phyloP scores from a whole-genome alignment of 108 stramenopile genomes.

The Pseudonitzschia multiseries region DNA sequence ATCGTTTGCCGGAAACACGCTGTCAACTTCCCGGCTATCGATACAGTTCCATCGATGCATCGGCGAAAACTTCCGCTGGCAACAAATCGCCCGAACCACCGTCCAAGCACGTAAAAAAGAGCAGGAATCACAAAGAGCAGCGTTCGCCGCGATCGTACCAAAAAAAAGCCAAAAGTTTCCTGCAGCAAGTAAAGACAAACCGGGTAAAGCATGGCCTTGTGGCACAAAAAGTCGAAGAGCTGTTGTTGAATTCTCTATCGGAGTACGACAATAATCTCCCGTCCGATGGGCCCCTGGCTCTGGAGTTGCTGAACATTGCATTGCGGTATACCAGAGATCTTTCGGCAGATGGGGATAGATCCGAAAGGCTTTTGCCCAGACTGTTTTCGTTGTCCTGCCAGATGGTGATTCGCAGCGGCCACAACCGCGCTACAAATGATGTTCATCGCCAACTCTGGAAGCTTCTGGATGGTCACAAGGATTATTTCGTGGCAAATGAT shows the following conservation, averaged over 20 bases:
- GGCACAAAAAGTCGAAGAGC: constrained; percentile 31
- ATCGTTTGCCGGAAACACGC: too few species aligned
- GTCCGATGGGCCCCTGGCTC: constrained; percentile 25
- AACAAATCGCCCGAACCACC: not conserved
- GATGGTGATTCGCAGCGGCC: constrained; percentile 23
- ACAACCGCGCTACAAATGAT: constrained; percentile 16
- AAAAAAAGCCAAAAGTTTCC: constrained; percentile 6
- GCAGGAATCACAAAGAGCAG: not conserved
- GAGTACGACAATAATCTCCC: constrained; percentile 7
- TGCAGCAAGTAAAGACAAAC: constrained; percentile 16
- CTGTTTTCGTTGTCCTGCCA: constrained; percentile 36
- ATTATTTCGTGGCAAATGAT: constrained; percentile 24
- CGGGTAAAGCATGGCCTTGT: constrained; percentile 14
- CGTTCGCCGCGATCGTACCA: not conserved
- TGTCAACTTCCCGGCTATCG: not conserved
- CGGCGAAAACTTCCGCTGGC: not conserved
- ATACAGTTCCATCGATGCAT: not conserved
- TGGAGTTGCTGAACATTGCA: constrained; percentile 30
- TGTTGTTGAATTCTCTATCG: constrained; percentile 16
- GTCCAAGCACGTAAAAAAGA: not conserved
- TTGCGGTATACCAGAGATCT: not conserved
- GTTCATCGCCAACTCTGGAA: constrained; percentile 28
- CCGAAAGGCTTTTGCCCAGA: constrained; percentile 25
- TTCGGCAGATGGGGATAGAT: constrained; percentile 14
- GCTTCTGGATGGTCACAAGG: constrained; percentile 23